These are phyloP conservation scores for Aquilaria agallochum DNA, from an alignment of 441 rosid species.

Conservation along the genomic window DNA sequence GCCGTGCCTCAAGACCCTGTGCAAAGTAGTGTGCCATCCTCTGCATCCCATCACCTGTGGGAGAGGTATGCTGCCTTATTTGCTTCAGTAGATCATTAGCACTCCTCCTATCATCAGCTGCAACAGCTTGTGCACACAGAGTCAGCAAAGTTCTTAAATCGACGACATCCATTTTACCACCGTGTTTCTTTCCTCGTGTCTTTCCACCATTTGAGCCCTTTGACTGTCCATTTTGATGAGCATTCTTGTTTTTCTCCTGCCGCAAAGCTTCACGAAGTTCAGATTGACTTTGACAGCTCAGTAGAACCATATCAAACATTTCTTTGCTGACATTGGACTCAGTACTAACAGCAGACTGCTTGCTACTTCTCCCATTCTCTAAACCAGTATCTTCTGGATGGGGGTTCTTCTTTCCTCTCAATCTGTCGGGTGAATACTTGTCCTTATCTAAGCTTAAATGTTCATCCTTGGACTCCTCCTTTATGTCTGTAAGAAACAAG, in stretches of 20 bases:
- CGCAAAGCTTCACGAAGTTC: conserved; percentile 47
- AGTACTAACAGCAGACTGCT: conserved; percentile 30
- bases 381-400: conserved; percentile 17
- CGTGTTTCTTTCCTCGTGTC: conserved; percentile 32
- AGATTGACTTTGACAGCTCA: conserved; percentile 33
- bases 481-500: conserved; percentile 20
- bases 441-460: conserved; percentile 15
- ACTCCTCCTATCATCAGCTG: conserved; percentile 31
- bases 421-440: conserved; percentile 7
- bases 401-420: conserved; percentile 38
- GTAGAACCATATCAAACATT: conserved; percentile 53
- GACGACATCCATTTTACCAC: conserved; percentile 29
- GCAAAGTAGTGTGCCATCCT: conserved; percentile 42
- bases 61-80: conserved; percentile 43
- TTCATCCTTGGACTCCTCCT: conserved; percentile 18
- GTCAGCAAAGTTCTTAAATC: conserved; percentile 44
- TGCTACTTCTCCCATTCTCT: conserved; percentile 29
- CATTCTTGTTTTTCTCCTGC: conserved; percentile 24
- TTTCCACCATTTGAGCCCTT: conserved; percentile 26
- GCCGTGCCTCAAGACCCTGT: conserved; percentile 42
- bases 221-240: conserved; percentile 19
- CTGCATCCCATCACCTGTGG: conserved; percentile 47
- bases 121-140: conserved; percentile 48
- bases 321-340: conserved; percentile 37
- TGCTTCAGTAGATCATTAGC: conserved; percentile 34